Evolutionary conservation across 352 stramenopile species (phyloP).

Genomic region (Phytopythium litorale): DNA sequence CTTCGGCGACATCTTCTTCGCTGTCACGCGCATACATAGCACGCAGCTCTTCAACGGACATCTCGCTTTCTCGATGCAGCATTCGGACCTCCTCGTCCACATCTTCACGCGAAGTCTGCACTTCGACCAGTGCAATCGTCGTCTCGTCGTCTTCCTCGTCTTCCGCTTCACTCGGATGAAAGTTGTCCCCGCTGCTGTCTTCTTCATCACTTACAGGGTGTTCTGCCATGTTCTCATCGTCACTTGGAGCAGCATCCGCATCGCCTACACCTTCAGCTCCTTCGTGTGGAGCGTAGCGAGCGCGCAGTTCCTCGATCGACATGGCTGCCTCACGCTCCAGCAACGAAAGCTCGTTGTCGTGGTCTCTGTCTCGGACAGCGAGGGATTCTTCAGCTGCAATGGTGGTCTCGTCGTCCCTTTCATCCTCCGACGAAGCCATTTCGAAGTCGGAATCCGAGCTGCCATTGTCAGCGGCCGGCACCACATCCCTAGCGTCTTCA

Average conservation of each 20-base stretch:
- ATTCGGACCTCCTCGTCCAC: conserved; percentile 79
- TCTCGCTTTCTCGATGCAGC: conserved; percentile 87
- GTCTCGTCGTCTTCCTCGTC: conserved; percentile 82
- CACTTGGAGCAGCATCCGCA: conserved; percentile 8
- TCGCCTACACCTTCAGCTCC: conserved; percentile 23
- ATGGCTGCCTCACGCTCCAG: conserved; percentile 79
- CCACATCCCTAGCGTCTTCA: conserved; percentile 10
- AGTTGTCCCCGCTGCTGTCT: conserved; percentile 37
- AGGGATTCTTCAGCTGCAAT: conserved; percentile 22
- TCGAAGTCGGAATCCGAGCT: conserved; percentile 17
- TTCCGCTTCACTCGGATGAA: conserved; percentile 12
- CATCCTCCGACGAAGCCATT: conserved; percentile 22
- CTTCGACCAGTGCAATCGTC: conserved; percentile 86
- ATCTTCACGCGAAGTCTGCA: conserved; percentile 20
- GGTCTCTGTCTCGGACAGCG: background rate
- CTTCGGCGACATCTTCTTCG: conserved; percentile 5
- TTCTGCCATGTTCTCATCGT: background rate
- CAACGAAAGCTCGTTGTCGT: conserved; percentile 49
- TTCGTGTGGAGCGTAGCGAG: conserved; percentile 41
- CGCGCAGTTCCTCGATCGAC: conserved; percentile 73
- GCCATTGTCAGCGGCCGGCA: conserved; percentile 18
- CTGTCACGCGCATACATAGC: conserved; percentile 31
- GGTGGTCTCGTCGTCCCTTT: conserved; percentile 52
- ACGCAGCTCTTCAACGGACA: conserved; percentile 88
- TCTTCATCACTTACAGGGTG: conserved; percentile 1